Conservation (phyloP, 2,329 filamentous ascomycete genomes). For the Apiospora rasikravindrae region DNA sequence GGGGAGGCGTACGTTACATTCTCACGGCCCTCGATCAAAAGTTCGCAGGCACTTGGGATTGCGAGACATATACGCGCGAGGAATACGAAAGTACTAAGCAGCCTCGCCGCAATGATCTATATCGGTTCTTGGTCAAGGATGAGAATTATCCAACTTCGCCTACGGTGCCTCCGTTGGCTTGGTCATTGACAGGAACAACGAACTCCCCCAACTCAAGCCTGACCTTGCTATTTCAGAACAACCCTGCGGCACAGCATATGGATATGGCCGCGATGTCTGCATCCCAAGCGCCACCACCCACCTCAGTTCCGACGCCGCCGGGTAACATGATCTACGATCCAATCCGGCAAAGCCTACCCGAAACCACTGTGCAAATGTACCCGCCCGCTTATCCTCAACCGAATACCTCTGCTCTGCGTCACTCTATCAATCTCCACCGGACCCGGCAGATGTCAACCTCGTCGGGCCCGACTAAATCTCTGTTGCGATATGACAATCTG, state of each 20-base stretch:
- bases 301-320: constrained; percentile 54
- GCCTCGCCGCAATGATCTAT: constrained; percentile 47
- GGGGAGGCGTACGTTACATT: constrained; percentile 87
- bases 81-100: constrained; percentile 77
- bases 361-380: constrained; percentile 50
- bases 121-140: constrained; percentile 47
- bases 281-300: constrained; percentile 27
- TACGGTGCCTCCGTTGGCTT: constrained; percentile 67
- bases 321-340: constrained; percentile 67
- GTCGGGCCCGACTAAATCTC: constrained; percentile 17
- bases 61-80: constrained; percentile 68
- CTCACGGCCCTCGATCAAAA: constrained; percentile 86
- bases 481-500: constrained; percentile 33
- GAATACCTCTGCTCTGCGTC: constrained; percentile 52
- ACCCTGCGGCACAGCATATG: constrained; percentile 37
- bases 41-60: constrained; percentile 84
- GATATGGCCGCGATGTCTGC: not conserved
- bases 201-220: constrained; percentile 85
- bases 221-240: constrained; percentile 75
- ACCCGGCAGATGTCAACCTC: constrained; percentile 5
- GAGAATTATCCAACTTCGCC: constrained; percentile 54
- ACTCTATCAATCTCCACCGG: constrained; percentile 42
- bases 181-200: constrained; percentile 86
- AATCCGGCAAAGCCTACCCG: constrained; percentile 60
- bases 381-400: constrained; percentile 56